Evolutionary conservation across 192 early-diverging fungal genomes (phyloP), one percentile per base, ranked within the genome.

Genomic region (Coemansia sp.): DNA sequence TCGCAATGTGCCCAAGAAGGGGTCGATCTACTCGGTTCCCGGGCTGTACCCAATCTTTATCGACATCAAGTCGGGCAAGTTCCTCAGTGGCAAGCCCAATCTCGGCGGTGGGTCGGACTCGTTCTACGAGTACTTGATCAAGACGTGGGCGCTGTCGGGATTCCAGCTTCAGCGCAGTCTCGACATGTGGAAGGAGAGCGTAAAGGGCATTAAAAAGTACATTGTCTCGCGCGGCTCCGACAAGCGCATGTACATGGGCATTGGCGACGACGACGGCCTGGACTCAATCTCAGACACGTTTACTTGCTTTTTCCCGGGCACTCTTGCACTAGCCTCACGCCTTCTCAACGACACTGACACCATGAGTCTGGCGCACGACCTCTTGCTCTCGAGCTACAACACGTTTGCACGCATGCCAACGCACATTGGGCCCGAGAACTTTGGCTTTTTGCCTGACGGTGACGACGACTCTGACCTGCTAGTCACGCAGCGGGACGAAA

Each of bases 51-150:
- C 95, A 8, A 87, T 93, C 55, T 91, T 83, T 52, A 81, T 82
- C 34, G 75, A 82, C 24, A 74, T 74, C 42, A 77, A 74, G 33
- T 59, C 70, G 9, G 80, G 80, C 56, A 72, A 77, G 56, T 82
- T 74, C 54, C 37, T 72, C 24, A 60, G 54, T 19, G 74, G 74
- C 38, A 73, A 82, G 70, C 88, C 89, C 50, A 90, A 93, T 27
- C 82, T 96, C 32, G 95, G 95, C 4, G 88, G 88, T 21, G 84
- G 92, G 17, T 93, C 92, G 5, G 95, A 98, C 54, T 90, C 88
- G 24, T 98, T 95, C 65, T 98, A 98, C 79, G 93, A 98, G 80
- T 98, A 98, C 65, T 76, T 95, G 40, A 87, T 90, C 55, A 98
- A 98, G 65, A 92, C 93, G 56, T 95, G 90, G 68, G 77, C 94